phyloP scores from a whole-genome alignment of 768 basidiomycete species.

The Coprinopsis marcescibilis region DNA sequence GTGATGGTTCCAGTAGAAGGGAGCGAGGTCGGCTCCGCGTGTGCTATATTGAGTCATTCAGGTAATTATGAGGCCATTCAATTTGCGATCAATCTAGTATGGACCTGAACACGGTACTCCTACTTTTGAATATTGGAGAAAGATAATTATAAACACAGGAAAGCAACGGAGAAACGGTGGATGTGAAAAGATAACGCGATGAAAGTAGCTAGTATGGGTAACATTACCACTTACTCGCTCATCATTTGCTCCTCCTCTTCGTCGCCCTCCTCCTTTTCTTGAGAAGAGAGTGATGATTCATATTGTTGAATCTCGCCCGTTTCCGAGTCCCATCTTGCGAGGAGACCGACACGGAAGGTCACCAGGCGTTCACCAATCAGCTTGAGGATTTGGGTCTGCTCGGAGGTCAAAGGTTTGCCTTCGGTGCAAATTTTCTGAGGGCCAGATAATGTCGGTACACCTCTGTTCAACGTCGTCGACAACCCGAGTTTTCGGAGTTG shows the following conservation, averaged over 20 bases:
- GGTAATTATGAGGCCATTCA: too few species aligned
- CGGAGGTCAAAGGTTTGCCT: slow-evolving; percentile 72
- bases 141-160: too few species aligned
- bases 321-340: slow-evolving; percentile 66
- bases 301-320: slow-evolving; percentile 60
- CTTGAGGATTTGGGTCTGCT: slow-evolving; percentile 92
- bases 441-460: slow-evolving; percentile 76
- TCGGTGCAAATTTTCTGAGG: slow-evolving; percentile 83
- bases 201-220: slow-evolving; percentile 14
- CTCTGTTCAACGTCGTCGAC: slow-evolving; percentile 75
- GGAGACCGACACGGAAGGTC: slow-evolving; percentile 66
- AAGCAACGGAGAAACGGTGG: neutral
- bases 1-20: neutral
- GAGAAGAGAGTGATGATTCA: slow-evolving; percentile 31
- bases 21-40: neutral
- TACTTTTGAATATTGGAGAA: too few species aligned
- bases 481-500: slow-evolving; percentile 91
- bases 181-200: slow-evolving; percentile 15
- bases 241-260: slow-evolving; percentile 36
- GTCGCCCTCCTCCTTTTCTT: slow-evolving; percentile 31
- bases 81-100: too few species aligned
- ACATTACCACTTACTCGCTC: slow-evolving; percentile 39
- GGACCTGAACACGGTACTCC: too few species aligned
- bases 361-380: slow-evolving; percentile 89
- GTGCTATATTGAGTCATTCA: too few species aligned